Conservation (phyloP, 2,329 filamentous ascomycete genomes). For the Exophiala sideris region DNA sequence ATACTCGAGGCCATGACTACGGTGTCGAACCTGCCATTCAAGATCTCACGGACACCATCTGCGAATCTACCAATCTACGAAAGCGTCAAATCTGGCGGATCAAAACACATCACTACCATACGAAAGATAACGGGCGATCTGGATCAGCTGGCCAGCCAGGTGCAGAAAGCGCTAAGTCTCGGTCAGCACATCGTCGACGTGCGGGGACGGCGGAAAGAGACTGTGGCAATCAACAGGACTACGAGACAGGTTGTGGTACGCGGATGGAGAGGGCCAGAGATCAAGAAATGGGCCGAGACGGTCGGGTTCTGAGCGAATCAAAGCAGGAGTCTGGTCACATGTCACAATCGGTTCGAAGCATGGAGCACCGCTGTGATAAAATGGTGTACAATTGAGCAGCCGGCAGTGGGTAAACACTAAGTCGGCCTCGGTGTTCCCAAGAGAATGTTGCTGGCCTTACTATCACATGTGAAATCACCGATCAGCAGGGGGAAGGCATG, state of each 20-base stretch:
- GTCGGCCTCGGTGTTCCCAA: too few relatives aligned
- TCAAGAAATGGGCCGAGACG: conserved; percentile 28
- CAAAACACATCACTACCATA: conserved; percentile 68
- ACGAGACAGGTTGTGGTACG: conserved; percentile 74
- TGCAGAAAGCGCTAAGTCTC: conserved; percentile 59
- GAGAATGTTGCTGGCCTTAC: too few relatives aligned
- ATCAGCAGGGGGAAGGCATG: too few relatives aligned
- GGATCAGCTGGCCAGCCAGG: conserved; percentile 59
- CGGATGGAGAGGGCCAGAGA: conserved; percentile 46
- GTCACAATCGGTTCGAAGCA: too few relatives aligned
- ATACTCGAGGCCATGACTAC: conserved; percentile 8
- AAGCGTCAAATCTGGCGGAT: conserved; percentile 69
- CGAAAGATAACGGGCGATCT: conserved; percentile 77
- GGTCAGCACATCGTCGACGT: conserved; percentile 41
- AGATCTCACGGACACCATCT: conserved; percentile 67
- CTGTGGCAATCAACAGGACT: conserved; percentile 53
- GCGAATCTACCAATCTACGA: conserved; percentile 76
- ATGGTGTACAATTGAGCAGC: too few relatives aligned
- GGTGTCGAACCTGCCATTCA: conserved; percentile 56
- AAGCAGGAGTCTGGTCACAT: too few relatives aligned
- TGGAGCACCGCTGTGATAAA: background rate
- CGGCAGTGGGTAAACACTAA: too few relatives aligned
- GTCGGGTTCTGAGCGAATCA: conserved; percentile 30
- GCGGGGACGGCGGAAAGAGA: conserved; percentile 32
- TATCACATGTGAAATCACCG: too few relatives aligned